These are phyloP conservation scores for Spergularia marina DNA, from an alignment of 148 eudicot genomes.

Conservation along the genomic window DNA sequence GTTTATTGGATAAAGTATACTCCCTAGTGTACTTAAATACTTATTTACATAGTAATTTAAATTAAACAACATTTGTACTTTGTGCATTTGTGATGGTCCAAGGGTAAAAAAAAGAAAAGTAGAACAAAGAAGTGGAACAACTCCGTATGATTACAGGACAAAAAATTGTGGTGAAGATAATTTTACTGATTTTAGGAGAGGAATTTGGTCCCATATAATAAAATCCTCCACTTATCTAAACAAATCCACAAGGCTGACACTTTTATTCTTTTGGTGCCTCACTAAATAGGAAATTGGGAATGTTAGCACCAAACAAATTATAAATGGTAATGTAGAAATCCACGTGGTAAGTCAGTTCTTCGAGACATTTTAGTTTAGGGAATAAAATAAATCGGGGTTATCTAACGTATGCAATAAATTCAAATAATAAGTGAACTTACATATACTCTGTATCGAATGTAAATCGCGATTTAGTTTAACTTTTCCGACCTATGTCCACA, in stretches of 20 bases:
- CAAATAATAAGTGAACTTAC: too few species aligned
- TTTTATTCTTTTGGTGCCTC: not conserved
- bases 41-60: too few species aligned
- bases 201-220: conserved; percentile 2
- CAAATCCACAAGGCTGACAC: not conserved
- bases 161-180: not conserved
- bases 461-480: too few species aligned
- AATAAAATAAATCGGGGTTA: too few species aligned
- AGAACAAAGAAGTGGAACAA: not conserved
- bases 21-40: too few species aligned
- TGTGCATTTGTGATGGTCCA: conserved; percentile 4
- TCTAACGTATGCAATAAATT: too few species aligned
- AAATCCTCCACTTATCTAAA: not conserved
- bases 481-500: too few species aligned
- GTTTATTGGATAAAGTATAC: not conserved
- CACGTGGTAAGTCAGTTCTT: too few species aligned
- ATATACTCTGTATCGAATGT: too few species aligned
- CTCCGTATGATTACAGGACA: conserved; percentile 14
- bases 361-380: too few species aligned
- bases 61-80: not conserved
- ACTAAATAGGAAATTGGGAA: not conserved
- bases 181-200: not conserved
- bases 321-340: too few species aligned
- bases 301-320: too few species aligned
- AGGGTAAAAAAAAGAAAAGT: not conserved